phyloP scores from a whole-genome alignment of 2,329 filamentous ascomycete genomes.

The Microsporum audouinii region DNA sequence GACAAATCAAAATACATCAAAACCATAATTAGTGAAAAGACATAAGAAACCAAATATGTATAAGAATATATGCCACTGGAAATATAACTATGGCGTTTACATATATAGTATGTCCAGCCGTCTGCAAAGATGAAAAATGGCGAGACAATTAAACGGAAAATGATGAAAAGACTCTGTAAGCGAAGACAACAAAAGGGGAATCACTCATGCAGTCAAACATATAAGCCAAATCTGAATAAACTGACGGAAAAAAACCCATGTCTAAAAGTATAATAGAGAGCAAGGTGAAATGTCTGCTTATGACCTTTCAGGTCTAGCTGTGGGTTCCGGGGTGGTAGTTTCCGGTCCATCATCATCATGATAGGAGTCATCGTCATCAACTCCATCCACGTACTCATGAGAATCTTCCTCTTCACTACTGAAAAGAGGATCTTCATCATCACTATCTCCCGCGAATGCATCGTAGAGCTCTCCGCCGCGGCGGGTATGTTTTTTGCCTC shows the following conservation, averaged over 20 bases:
- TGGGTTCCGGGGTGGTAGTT: background rate
- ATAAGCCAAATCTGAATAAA: background rate
- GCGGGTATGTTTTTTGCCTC: constrained; percentile 43
- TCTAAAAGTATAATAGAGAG: background rate
- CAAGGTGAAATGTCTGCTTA: background rate
- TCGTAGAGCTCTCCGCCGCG: constrained; percentile 85
- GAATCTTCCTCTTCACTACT: constrained; percentile 31
- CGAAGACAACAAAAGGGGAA: background rate
- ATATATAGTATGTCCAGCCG: background rate
- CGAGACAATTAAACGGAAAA: background rate
- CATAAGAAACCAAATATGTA: background rate
- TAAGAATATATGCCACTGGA: constrained; percentile 14
- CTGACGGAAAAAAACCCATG: background rate
- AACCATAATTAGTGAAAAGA: background rate
- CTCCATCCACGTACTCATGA: constrained; percentile 35
- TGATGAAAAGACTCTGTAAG: background rate
- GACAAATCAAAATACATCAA: background rate
- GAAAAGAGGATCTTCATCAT: constrained; percentile 50
- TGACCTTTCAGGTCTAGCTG: background rate
- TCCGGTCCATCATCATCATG: constrained; percentile 3
- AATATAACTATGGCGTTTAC: background rate
- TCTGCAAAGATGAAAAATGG: background rate
- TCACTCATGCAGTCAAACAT: constrained; percentile 1
- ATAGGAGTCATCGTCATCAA: constrained; percentile 14
- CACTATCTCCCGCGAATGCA: constrained; percentile 88